Conservation (phyloP, 2,329 filamentous ascomycete genomes). For the Apiospora pterosperma region DNA sequence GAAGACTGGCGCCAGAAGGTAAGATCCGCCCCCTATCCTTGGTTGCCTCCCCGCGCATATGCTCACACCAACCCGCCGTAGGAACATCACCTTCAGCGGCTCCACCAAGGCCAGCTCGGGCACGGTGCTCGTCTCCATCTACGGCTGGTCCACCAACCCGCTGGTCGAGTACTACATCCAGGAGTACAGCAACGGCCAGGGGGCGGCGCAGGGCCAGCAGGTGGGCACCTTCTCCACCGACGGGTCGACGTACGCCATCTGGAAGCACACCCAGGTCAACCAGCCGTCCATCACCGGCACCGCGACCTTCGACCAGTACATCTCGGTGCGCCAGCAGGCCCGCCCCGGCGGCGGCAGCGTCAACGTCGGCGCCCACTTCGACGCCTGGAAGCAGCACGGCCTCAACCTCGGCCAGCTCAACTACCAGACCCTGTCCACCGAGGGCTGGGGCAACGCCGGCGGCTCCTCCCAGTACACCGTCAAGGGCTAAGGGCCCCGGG, state of each 20-base stretch:
- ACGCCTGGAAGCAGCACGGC: conserved; percentile 45
- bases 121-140: conserved; percentile 31
- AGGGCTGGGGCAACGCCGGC: conserved; percentile 37
- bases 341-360: conserved; percentile 44
- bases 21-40: conserved; percentile 13
- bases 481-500: neutral
- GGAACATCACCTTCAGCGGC: conserved; percentile 27
- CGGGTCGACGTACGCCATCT: conserved; percentile 32
- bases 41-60: neutral
- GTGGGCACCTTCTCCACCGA: conserved; percentile 29
- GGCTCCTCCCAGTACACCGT: conserved; percentile 28
- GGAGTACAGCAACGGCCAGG: conserved; percentile 28
- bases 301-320: conserved; percentile 47
- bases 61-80: conserved; percentile 7
- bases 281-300: conserved; percentile 45
- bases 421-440: conserved; percentile 50
- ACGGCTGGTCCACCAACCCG: conserved; percentile 35
- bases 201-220: conserved; percentile 25
- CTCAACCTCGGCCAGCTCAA: conserved; percentile 44
- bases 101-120: conserved; percentile 17
- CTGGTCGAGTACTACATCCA: conserved; percentile 37
- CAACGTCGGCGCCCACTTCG: conserved; percentile 47
- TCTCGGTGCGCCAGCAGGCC: conserved; percentile 42
- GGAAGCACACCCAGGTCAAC: conserved; percentile 33
- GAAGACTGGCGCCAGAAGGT: conserved; percentile 49